Percentiles rank a stretch among this genome's conserved stretches.
Conservation (phyloP, 192 early-diverging fungal genomes). For the Coemansia reversa region DNA sequence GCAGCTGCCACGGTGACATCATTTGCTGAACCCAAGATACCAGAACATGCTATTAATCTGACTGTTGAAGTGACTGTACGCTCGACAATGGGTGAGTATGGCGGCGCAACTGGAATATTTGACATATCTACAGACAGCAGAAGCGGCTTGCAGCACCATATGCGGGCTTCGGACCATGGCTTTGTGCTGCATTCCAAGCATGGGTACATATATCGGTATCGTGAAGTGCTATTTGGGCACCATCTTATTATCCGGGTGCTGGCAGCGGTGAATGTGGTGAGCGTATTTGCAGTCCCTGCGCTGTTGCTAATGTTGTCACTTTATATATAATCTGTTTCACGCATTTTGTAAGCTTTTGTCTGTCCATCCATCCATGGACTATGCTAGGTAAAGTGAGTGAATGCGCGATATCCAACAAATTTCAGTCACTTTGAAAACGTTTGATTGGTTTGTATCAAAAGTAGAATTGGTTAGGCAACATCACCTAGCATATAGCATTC, state of each 20-base stretch:
- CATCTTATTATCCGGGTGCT: constrained; percentile 54
- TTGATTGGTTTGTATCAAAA: too few species aligned
- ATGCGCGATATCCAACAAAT: too few species aligned
- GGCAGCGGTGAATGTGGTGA: constrained; percentile 31
- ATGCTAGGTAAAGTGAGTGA: too few species aligned
- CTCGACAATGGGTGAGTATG: constrained; percentile 63
- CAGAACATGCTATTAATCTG: neutral
- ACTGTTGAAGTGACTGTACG: constrained; percentile 61
- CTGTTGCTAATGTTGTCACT: constrained; percentile 8
- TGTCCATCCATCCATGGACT: too few species aligned
- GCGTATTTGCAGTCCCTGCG: constrained; percentile 18
- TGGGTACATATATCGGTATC: constrained; percentile 53
- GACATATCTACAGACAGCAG: constrained; percentile 37
- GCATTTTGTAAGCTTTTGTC: too few species aligned
- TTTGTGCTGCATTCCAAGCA: constrained; percentile 2
- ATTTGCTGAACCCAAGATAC: neutral
- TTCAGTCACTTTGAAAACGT: too few species aligned
- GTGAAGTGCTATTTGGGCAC: constrained; percentile 48
- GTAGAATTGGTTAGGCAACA: too few species aligned
- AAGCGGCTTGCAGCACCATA: neutral
- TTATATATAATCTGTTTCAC: too few species aligned
- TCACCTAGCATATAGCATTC: too few species aligned
- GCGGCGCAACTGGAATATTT: constrained; percentile 62
- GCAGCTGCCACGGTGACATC: constrained; percentile 14
- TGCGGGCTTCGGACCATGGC: constrained; percentile 5